Percentiles rank a stretch among this genome's conserved stretches.
These are phyloP conservation scores for Helotiales sp. DNA, from an alignment of 2,329 filamentous ascomycete species.

Conservation along the genomic window DNA sequence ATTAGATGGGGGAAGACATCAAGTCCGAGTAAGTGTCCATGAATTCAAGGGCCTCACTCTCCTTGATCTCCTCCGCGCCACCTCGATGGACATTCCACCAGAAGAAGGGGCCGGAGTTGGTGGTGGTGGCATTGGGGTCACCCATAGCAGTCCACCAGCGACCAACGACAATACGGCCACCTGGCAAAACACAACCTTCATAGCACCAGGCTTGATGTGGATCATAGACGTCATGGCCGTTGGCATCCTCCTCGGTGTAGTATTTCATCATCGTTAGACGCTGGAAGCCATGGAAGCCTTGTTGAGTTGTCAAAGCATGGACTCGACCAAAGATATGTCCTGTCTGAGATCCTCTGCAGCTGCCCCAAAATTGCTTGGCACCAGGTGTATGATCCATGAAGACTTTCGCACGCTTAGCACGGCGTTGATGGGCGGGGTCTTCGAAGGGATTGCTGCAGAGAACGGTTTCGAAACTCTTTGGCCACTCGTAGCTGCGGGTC, in stretches of 20 bases:
- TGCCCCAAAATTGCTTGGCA: conserved; percentile 40
- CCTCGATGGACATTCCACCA: conserved; percentile 43
- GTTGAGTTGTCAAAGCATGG: conserved; percentile 53
- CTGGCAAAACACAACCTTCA: conserved; percentile 53
- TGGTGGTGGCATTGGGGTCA: conserved; percentile 15
- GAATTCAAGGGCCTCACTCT: conserved; percentile 36
- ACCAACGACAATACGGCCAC: conserved; percentile 53
- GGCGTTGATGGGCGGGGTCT: neutral
- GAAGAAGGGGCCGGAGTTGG: conserved; percentile 43
- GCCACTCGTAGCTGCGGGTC: conserved; percentile 32
- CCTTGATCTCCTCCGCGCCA: conserved; percentile 20
- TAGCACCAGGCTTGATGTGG: conserved; percentile 49
- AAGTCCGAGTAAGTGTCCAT: conserved; percentile 15
- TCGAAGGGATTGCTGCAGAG: conserved; percentile 36
- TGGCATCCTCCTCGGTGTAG: conserved; percentile 25
- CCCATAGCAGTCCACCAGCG: conserved; percentile 51
- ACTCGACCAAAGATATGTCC: conserved; percentile 51
- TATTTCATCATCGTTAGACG: conserved; percentile 60
- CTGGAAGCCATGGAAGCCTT: conserved; percentile 57
- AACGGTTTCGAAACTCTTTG: conserved; percentile 31
- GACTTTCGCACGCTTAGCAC: neutral
- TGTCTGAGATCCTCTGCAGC: conserved; percentile 46
- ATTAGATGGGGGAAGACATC: neutral
- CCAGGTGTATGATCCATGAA: conserved; percentile 15
- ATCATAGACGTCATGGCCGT: conserved; percentile 31